Evolutionary conservation across 495 filamentous ascomycete genomes (phyloP), one percentile per base, ranked within the genome.

Genomic region (Pyrenula massariospora): DNA sequence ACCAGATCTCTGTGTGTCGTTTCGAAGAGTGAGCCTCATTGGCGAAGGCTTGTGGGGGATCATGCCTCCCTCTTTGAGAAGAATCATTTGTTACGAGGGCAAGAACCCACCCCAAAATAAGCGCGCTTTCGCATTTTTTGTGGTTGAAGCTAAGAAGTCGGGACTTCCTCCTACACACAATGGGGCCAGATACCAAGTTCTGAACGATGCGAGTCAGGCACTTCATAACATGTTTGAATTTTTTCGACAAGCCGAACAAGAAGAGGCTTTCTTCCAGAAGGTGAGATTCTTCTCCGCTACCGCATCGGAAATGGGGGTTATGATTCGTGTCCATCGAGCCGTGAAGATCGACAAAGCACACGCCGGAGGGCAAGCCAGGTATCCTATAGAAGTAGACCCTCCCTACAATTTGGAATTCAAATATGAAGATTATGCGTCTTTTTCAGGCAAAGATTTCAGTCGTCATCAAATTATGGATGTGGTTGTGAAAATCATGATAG

Each of bases 151-250:
- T 21, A 58, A 58, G 23, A 58, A 47, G 22, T 22, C 24, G 22
- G n/a, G 10, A 15, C 0, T 24, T 58, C 0, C 23, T 12, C 24
- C 24, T 22, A 15, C 0, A 12, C 5, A 55, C 42, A 1, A 19
- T 12, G 52, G 42, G 36, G 52, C 24, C n/a, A 20, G 42, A 21
- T 1, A 10, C 10, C 57, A 56, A 24, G 24, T 11, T 48, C 31
- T 61, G 22, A 61, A 61, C 24, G 48, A 59, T 31, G 57, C 59
- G 24, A 61, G 59, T 25, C 59, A 61, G 53, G 59, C 59, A 25
- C 53, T 61, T 12, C 59, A 61, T 25, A 61, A 61, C n/a, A 61
- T 61, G 57, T 61, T 56, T 42, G 57, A 61, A 22, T 61, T 59
- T 24, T 59, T 61, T 25, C 49, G 53, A 48, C 52, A 61, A 12